Percentiles rank a stretch among this genome's conserved stretches.
Conservation (phyloP, 176 grass and related monocot genomes). For the Melocanna baccifera region DNA sequence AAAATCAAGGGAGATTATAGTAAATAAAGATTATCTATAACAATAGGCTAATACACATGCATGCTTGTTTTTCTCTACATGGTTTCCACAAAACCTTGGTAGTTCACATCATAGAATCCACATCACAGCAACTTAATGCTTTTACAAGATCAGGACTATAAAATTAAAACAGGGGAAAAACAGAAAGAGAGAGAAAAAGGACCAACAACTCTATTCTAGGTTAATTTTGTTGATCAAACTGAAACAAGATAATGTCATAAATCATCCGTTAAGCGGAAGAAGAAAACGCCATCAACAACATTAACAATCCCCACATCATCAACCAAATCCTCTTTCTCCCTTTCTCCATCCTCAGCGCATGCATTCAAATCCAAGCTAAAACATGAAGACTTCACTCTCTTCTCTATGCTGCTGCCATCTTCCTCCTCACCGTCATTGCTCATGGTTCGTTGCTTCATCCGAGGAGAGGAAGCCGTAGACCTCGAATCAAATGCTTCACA, state of each 20-base stretch:
- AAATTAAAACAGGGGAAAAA: neutral
- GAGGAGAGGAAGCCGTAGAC: slow-evolving; percentile 43
- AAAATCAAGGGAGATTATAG: neutral
- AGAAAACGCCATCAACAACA: slow-evolving; percentile 63
- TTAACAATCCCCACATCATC: slow-evolving; percentile 38
- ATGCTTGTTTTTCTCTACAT: neutral
- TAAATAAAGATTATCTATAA: neutral
- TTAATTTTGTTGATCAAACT: slow-evolving; percentile 6
- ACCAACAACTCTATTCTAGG: slow-evolving; percentile 3
- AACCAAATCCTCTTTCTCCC: neutral
- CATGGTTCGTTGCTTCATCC: slow-evolving; percentile 34
- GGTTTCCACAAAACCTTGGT: neutral
- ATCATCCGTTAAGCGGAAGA: slow-evolving; percentile 37
- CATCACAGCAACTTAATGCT: neutral
- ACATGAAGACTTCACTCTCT: slow-evolving; percentile 11
- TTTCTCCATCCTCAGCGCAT: slow-evolving; percentile 29
- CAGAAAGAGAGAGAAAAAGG: neutral
- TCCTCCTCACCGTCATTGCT: slow-evolving; percentile 10
- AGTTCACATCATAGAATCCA: neutral
- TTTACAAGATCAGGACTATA: neutral
- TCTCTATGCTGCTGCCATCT: slow-evolving; percentile 3
- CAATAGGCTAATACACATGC: neutral
- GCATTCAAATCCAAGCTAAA: slow-evolving; percentile 79
- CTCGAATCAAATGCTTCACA: slow-evolving; percentile 48
- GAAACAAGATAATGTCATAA: slow-evolving; percentile 28